A percentile compares a stretch with the other conserved stretches of the same genome.
Evolutionary conservation across 2,329 filamentous ascomycete genomes (phyloP).

Genomic region (Tolypocladium album): DNA sequence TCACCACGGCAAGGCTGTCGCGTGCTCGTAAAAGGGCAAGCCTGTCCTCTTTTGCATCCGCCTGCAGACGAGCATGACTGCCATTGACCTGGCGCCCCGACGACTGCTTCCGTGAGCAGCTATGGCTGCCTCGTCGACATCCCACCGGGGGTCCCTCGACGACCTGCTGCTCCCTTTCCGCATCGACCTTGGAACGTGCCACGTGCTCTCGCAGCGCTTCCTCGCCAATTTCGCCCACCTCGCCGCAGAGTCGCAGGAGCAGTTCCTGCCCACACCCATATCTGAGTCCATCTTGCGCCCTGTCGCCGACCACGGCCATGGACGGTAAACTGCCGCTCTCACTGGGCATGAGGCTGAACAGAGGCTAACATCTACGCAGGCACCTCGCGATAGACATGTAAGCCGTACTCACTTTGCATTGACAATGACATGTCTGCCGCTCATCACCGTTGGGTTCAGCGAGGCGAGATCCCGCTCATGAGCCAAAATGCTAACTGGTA

Average conservation of each 20-base stretch:
- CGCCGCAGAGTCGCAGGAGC: slow-evolving; percentile 39
- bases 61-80: neutral
- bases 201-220: slow-evolving; percentile 36
- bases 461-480: neutral
- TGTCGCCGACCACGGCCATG: slow-evolving; percentile 26
- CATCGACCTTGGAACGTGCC: slow-evolving; percentile 34
- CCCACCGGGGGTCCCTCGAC: slow-evolving; percentile 13
- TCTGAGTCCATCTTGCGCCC: slow-evolving; percentile 47
- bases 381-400: slow-evolving; percentile 57
- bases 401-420: slow-evolving; percentile 15
- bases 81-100: neutral
- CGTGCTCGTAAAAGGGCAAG: neutral
- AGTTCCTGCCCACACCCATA: slow-evolving; percentile 52
- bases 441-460: too few relatives aligned
- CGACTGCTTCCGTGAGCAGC: neutral
- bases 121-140: slow-evolving; percentile 12
- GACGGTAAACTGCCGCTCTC: slow-evolving; percentile 32
- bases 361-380: slow-evolving; percentile 22
- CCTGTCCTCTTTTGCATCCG: neutral
- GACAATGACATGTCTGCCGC: neutral
- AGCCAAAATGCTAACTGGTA: slow-evolving; percentile 3
- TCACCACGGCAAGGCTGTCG: neutral
- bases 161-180: slow-evolving; percentile 41
- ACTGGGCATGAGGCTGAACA: neutral
- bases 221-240: slow-evolving; percentile 35